Evolutionary conservation across 345 rosid genomes (phyloP).

Genomic region (Tarenaya hassleriana): DNA sequence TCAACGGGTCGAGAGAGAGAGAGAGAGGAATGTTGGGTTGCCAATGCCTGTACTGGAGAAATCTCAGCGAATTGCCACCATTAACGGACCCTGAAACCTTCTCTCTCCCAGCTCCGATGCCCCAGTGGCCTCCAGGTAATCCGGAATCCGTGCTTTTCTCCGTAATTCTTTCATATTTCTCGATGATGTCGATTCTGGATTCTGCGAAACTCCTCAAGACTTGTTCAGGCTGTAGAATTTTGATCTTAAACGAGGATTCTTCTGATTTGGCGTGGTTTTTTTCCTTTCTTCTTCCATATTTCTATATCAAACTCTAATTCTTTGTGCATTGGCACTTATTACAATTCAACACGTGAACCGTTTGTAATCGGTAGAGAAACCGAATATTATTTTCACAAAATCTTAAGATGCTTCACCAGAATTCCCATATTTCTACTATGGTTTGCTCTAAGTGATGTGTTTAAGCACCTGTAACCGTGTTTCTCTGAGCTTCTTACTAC

Average conservation of each 20-base stretch:
- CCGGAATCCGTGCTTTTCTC: neutral
- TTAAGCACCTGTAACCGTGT: too few species aligned
- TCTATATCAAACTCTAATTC: too few species aligned
- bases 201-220: too few species aligned
- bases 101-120: constrained; percentile 62
- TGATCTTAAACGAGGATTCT: neutral
- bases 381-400: too few species aligned
- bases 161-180: neutral
- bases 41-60: constrained; percentile 46
- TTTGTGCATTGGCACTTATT: too few species aligned
- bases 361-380: too few species aligned
- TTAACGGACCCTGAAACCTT: constrained; percentile 32
- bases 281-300: neutral
- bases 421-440: too few species aligned
- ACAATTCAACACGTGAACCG: too few species aligned
- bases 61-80: constrained; percentile 21
- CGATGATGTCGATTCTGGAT: neutral
- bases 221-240: neutral
- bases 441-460: too few species aligned
- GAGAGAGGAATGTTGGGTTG: constrained; percentile 43
- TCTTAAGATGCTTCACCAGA: too few species aligned
- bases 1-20: neutral
- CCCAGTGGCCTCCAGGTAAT: constrained; percentile 73
- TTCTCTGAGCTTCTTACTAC: too few species aligned
- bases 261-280: neutral